phyloP scores from a whole-genome alignment of 2,329 filamentous ascomycete species.

The Dryadomyces quercus-mongolicae region DNA sequence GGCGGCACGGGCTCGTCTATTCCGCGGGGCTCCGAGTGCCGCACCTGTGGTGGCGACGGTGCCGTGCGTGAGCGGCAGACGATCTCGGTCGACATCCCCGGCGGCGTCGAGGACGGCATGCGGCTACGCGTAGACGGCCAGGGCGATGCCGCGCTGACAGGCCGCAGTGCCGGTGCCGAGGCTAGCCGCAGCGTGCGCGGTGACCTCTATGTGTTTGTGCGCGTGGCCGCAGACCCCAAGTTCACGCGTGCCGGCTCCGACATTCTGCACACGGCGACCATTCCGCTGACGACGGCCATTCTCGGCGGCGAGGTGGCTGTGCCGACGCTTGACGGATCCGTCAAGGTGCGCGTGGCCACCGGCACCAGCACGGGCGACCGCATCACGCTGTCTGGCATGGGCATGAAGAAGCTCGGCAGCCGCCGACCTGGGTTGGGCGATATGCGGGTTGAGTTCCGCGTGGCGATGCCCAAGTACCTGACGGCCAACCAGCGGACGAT shows the following conservation, averaged over 20 bases:
- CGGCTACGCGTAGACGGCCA: slow-evolving; percentile 72
- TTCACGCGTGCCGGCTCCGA: slow-evolving; percentile 83
- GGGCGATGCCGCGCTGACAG: slow-evolving; percentile 75
- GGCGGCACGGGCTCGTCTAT: slow-evolving; percentile 65
- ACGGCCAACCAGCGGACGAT: slow-evolving; percentile 85
- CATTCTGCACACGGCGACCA: slow-evolving; percentile 80
- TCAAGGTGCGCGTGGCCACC: slow-evolving; percentile 81
- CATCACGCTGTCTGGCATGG: slow-evolving; percentile 79
- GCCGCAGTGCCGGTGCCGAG: slow-evolving; percentile 36
- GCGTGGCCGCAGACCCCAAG: slow-evolving; percentile 78
- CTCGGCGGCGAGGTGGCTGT: slow-evolving; percentile 83
- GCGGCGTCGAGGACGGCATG: slow-evolving; percentile 95
- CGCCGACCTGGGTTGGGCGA: slow-evolving; percentile 66
- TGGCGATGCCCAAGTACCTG: slow-evolving; percentile 90
- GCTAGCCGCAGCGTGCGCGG: slow-evolving; percentile 55
- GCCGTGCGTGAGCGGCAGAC: slow-evolving; percentile 74
- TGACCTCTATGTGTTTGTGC: slow-evolving; percentile 84
- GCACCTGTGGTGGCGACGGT: slow-evolving; percentile 67
- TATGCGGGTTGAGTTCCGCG: slow-evolving; percentile 85
- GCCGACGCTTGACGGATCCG: slow-evolving; percentile 80
- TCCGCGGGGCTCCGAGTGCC: slow-evolving; percentile 71
- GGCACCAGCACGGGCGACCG: slow-evolving; percentile 89
- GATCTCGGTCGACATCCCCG: slow-evolving; percentile 82
- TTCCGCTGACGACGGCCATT: slow-evolving; percentile 85
- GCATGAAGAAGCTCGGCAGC: slow-evolving; percentile 74